Percentiles rank a stretch among this genome's conserved stretches.
phyloP scores from a whole-genome alignment of 805 yeast species.

The Candida cerambycidarum region DNA sequence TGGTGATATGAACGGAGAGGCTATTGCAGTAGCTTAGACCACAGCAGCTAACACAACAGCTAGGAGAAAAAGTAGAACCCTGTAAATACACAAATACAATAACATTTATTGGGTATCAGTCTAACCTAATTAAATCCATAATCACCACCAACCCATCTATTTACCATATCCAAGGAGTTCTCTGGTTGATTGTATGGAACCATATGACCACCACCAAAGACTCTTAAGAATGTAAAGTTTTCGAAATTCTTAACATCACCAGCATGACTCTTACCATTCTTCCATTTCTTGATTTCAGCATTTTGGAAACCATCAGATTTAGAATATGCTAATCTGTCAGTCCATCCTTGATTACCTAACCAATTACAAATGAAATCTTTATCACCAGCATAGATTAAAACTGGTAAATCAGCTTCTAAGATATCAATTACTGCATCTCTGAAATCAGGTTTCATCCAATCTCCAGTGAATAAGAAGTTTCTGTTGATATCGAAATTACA shows the following conservation, averaged over 20 bases:
- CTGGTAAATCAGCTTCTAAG: constrained; percentile 70
- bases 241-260: constrained; percentile 79
- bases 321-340: constrained; percentile 29
- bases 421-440: constrained; percentile 55
- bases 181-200: constrained; percentile 89
- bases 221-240: constrained; percentile 76
- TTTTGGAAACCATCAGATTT: constrained; percentile 19
- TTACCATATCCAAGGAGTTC: constrained; percentile 73
- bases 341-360: constrained; percentile 46
- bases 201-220: constrained; percentile 94
- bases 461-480: constrained; percentile 83
- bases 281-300: constrained; percentile 40
- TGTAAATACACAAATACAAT: too few relatives aligned
- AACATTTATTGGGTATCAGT: not conserved
- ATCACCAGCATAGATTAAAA: constrained; percentile 80
- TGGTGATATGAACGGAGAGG: constrained; percentile 30
- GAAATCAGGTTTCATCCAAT: constrained; percentile 83
- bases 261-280: constrained; percentile 39
- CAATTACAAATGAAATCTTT: constrained; percentile 48
- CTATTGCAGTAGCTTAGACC: constrained; percentile 7
- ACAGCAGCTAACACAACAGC: too few relatives aligned
- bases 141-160: constrained; percentile 81
- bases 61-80: too few relatives aligned
- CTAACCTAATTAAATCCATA: constrained; percentile 23
- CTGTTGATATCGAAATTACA: constrained; percentile 79